These are phyloP conservation scores for Aphanomyces stellatus DNA, from an alignment of 352 stramenopile genomes.

Conservation along the genomic window DNA sequence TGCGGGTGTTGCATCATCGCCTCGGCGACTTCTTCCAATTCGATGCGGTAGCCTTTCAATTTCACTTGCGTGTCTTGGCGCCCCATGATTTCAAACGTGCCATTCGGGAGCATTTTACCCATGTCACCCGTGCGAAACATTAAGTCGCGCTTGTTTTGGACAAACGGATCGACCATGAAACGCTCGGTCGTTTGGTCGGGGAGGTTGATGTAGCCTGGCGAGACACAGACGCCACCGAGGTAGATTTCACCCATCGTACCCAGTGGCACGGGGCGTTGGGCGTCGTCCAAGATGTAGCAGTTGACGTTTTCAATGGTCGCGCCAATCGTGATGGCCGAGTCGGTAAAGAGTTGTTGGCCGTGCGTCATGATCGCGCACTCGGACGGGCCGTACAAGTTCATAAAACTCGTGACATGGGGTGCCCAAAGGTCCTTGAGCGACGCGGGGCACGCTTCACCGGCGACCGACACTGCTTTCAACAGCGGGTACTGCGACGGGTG, in stretches of 20 bases:
- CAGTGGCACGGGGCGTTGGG: background rate
- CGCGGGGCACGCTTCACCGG: background rate
- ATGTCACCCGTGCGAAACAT: conserved; percentile 91
- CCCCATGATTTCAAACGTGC: conserved; percentile 79
- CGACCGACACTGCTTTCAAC: background rate
- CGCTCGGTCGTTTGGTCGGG: background rate
- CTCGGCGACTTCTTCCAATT: conserved; percentile 68
- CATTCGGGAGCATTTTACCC: conserved; percentile 83
- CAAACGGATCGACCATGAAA: conserved; percentile 46
- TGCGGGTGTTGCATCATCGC: conserved; percentile 32
- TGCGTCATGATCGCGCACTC: background rate
- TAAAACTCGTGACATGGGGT: background rate
- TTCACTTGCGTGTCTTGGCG: conserved; percentile 71
- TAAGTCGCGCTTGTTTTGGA: conserved; percentile 51
- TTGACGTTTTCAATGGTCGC: background rate
- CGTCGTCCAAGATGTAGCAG: background rate
- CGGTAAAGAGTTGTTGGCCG: background rate
- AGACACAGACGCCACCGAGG: background rate
- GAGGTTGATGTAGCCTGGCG: background rate
- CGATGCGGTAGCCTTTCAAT: conserved; percentile 69
- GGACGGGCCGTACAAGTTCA: background rate
- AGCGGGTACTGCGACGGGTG: background rate
- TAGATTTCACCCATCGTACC: background rate
- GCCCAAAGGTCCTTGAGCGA: background rate
- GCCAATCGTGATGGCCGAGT: background rate